Conservation (phyloP, 129 eudicot species). For the Centrapalus pauciflorus region DNA sequence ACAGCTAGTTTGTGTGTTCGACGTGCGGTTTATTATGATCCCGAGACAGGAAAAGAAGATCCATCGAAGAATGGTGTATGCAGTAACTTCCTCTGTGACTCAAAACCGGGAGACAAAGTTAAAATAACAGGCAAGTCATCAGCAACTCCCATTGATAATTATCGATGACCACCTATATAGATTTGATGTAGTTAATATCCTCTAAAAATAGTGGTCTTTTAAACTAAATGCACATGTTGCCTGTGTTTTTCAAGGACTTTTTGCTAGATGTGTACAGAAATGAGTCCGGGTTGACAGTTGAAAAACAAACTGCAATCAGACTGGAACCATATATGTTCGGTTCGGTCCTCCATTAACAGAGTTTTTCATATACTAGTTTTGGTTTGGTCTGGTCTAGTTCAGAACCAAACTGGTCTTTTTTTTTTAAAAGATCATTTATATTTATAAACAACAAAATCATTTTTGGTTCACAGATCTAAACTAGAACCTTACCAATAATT, state of each 20-base stretch:
- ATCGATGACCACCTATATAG: too few species aligned
- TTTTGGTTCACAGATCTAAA: too few species aligned
- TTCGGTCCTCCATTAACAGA: too few species aligned
- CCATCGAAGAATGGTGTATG: constrained; percentile 88
- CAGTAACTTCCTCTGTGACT: constrained; percentile 87
- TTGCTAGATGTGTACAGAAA: too few species aligned
- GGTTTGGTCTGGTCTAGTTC: neutral
- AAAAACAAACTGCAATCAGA: too few species aligned
- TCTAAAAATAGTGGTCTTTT: neutral
- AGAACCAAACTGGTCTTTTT: too few species aligned
- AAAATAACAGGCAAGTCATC: constrained; percentile 61
- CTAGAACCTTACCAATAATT: too few species aligned
- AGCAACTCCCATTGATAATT: neutral
- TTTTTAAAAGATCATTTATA: too few species aligned
- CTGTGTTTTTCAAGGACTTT: neutral
- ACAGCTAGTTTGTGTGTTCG: constrained; percentile 93
- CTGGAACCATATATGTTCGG: too few species aligned
- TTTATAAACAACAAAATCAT: too few species aligned
- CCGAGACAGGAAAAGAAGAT: constrained; percentile 96
- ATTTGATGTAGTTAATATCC: neutral
- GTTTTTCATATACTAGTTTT: too few species aligned
- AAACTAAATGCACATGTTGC: neutral
- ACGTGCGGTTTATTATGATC: constrained; percentile 91
- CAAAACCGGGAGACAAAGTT: constrained; percentile 97
- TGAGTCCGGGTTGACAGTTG: too few species aligned